Percentiles rank a stretch among this genome's conserved stretches.
These are phyloP conservation scores for Fusarium incarnatum DNA, from an alignment of 2,329 filamentous ascomycete species.

Conservation along the genomic window DNA sequence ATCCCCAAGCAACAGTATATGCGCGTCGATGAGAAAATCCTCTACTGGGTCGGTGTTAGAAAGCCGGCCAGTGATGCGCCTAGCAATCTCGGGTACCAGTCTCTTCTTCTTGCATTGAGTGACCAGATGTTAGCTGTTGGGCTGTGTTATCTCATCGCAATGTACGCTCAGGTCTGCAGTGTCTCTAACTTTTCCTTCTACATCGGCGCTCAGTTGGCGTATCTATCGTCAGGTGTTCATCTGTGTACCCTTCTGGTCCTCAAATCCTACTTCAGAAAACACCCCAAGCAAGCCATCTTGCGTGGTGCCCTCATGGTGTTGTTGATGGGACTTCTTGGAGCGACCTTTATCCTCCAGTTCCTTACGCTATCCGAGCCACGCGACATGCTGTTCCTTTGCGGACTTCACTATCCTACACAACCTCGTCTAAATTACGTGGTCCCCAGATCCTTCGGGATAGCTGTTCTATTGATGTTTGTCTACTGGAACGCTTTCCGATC, in stretches of 20 bases:
- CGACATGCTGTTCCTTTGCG: conserved; percentile 17
- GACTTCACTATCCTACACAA: conserved; percentile 1
- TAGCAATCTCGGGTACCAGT: conserved; percentile 28
- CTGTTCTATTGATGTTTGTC: conserved; percentile 9
- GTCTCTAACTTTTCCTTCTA: conserved; percentile 19
- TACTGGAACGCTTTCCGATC: conserved; percentile 29
- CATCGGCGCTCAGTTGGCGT: conserved; percentile 6
- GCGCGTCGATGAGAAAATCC: conserved; percentile 26
- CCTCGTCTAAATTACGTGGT: background rate
- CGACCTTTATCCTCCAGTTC: conserved; percentile 9
- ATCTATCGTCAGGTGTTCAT: conserved; percentile 19
- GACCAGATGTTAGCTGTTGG: conserved; percentile 28
- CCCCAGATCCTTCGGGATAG: conserved; percentile 9
- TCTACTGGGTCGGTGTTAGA: conserved; percentile 7
- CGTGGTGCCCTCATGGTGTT: conserved; percentile 21
- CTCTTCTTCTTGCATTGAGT: conserved; percentile 29
- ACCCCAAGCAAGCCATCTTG: conserved; percentile 16
- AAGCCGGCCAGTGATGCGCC: conserved; percentile 16
- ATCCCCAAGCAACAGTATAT: conserved; percentile 21
- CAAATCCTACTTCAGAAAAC: conserved; percentile 27
- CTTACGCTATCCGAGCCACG: conserved; percentile 14
- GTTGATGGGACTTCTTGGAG: conserved; percentile 18
- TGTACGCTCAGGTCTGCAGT: conserved; percentile 23
- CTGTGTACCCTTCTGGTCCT: conserved; percentile 19
- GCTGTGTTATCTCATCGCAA: conserved; percentile 28